phyloP scores from a whole-genome alignment of 176 grass and related monocot genomes.

The Triticum monococcum region DNA sequence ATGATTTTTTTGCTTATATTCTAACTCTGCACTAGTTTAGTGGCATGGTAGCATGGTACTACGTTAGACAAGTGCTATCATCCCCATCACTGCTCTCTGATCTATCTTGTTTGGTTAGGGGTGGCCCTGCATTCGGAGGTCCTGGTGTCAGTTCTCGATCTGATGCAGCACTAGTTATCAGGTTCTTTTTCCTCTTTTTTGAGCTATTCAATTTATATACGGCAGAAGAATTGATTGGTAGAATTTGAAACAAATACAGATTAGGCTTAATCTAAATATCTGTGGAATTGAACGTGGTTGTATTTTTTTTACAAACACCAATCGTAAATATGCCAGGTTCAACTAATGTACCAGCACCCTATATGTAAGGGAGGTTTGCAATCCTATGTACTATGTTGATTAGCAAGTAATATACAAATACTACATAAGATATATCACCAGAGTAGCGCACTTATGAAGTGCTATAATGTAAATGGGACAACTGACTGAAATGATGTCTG shows the following conservation, averaged over 20 bases:
- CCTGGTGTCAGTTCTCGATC: slow-evolving; percentile 95
- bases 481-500: too few relatives aligned
- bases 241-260: background rate
- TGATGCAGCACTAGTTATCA: slow-evolving; percentile 97
- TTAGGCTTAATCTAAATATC: background rate
- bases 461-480: too few relatives aligned
- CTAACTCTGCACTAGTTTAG: background rate
- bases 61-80: background rate
- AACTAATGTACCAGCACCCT: too few relatives aligned
- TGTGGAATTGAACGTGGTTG: background rate
- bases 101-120: slow-evolving; percentile 53
- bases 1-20: slow-evolving; percentile 8
- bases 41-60: background rate
- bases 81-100: slow-evolving; percentile 9
- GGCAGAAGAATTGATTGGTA: slow-evolving; percentile 9
- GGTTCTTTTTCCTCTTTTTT: slow-evolving; percentile 48
- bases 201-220: background rate
- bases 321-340: too few relatives aligned
- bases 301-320: too few relatives aligned
- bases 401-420: too few relatives aligned
- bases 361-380: too few relatives aligned
- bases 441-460: too few relatives aligned
- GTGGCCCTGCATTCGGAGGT: slow-evolving; percentile 93
- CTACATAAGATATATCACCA: too few relatives aligned
- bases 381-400: too few relatives aligned